Conservation (phyloP, 768 basidiomycete genomes). For the Pleurotus djamor region DNA sequence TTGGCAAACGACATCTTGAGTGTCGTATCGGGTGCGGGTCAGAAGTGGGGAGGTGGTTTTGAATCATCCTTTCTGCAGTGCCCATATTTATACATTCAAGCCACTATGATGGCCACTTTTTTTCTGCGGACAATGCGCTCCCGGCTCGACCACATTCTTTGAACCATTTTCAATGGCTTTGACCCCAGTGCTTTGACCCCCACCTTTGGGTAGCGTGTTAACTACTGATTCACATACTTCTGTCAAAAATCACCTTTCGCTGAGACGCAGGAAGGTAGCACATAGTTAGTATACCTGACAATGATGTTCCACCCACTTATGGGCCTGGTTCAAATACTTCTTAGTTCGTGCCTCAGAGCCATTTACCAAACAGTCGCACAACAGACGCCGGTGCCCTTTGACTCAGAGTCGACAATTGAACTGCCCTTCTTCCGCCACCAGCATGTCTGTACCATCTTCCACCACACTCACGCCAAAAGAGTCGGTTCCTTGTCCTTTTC, state of each 20-base stretch:
- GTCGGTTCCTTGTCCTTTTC: conserved; percentile 35
- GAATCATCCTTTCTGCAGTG: not conserved
- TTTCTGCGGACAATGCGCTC: not conserved
- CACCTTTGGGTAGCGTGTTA: no score
- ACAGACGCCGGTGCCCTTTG: not conserved
- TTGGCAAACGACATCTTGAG: not conserved
- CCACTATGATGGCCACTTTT: not conserved
- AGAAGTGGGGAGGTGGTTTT: not conserved
- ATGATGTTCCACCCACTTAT: not conserved
- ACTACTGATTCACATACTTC: no score
- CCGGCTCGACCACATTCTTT: not conserved
- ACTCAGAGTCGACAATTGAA: not conserved
- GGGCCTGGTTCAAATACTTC: not conserved
- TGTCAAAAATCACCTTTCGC: no score
- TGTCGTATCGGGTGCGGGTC: not conserved
- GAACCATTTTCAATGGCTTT: no score
- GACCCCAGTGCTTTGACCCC: no score
- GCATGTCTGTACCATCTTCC: conserved; percentile 18
- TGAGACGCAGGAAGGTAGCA: no score
- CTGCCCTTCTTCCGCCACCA: conserved; percentile 6
- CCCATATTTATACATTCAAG: no score
- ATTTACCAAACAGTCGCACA: not conserved
- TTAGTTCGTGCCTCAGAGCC: not conserved
- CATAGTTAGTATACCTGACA: not conserved
- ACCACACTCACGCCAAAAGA: conserved; percentile 52